These are phyloP conservation scores for Coniochaeta ligniaria DNA, from an alignment of 2,329 filamentous ascomycete species.

Conservation along the genomic window DNA sequence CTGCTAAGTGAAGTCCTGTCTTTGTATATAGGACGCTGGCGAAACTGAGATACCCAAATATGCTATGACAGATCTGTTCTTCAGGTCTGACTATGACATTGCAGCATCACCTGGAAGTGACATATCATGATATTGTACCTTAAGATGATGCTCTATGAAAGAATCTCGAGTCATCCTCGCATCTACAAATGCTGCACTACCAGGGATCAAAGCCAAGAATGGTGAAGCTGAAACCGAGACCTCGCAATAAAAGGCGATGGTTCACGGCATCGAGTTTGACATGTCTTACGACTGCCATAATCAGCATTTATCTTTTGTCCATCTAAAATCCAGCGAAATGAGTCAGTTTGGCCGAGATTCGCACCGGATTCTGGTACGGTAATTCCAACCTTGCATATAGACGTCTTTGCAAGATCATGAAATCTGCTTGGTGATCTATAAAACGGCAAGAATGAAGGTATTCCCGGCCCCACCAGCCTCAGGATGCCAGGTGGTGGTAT, in stretches of 20 bases:
- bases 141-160: background rate
- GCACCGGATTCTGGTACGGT: background rate
- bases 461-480: background rate
- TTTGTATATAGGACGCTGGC: background rate
- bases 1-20: background rate
- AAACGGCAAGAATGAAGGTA: background rate
- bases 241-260: background rate
- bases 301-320: background rate
- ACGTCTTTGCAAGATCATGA: background rate
- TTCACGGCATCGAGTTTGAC: background rate
- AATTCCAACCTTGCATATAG: background rate
- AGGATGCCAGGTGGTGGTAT: background rate
- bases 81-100: background rate
- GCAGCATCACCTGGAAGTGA: background rate
- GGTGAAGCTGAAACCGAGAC: background rate
- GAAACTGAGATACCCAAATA: background rate
- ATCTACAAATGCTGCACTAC: background rate
- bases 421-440: background rate
- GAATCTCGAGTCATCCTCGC: background rate
- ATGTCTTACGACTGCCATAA: background rate
- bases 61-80: background rate
- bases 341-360: background rate
- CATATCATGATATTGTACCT: background rate
- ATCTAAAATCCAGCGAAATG: background rate
- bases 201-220: background rate